phyloP scores from a whole-genome alignment of 2,329 filamentous ascomycete genomes.

The Metarhizium anisopliae region DNA sequence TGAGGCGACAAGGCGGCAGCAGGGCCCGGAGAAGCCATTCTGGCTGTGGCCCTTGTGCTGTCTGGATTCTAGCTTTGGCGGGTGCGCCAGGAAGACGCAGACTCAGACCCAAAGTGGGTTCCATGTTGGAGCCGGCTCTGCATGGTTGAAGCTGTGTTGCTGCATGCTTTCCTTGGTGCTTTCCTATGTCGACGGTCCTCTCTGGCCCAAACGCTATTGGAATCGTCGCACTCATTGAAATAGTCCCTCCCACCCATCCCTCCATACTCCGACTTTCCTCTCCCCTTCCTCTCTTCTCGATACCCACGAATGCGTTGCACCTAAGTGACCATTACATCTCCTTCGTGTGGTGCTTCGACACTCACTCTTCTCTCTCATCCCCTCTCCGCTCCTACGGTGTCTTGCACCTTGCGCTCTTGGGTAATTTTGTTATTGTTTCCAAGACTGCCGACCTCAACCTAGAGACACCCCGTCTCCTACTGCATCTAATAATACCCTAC shows the following conservation, averaged over 20 bases:
- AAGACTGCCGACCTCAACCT: constrained; percentile 2
- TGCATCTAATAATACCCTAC: neutral
- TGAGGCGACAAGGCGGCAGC: neutral
- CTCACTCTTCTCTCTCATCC: constrained; percentile 12
- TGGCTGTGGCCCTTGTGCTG: neutral
- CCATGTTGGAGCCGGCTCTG: constrained; percentile 2
- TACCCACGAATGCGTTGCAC: constrained; percentile 43
- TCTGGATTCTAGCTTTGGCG: neutral
- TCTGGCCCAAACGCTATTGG: neutral
- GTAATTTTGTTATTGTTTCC: constrained; percentile 2
- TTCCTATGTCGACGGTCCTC: too few species aligned
- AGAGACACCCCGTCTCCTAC: neutral
- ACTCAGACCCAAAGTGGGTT: constrained; percentile 8
- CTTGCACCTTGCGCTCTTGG: constrained; percentile 2
- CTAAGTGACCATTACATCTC: constrained; percentile 32
- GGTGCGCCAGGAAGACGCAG: neutral
- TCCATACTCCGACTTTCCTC: constrained; percentile 13
- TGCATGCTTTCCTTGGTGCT: neutral
- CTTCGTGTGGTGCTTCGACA: constrained; percentile 39
- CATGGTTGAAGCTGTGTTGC: neutral
- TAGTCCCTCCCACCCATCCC: constrained; percentile 27
- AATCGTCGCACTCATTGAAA: constrained; percentile 24
- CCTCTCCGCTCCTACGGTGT: constrained; percentile 7
- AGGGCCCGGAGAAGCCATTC: neutral
- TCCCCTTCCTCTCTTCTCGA: constrained; percentile 26